Conservation (phyloP, 192 early-diverging fungal genomes). For the Coemansia sp. region DNA sequence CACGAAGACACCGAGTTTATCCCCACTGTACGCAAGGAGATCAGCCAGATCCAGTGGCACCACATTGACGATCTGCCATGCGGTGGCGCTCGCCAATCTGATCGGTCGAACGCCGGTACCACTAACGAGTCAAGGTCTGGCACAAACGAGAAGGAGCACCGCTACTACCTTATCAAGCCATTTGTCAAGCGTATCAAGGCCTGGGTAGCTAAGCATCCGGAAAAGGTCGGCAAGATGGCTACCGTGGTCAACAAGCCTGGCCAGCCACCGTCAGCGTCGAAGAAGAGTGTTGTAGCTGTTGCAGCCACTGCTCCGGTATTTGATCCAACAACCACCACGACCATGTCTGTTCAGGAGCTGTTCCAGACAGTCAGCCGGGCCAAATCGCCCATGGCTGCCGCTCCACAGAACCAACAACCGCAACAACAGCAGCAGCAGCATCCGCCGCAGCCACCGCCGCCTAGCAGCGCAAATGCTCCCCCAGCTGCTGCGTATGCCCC, state of each 20-base stretch:
- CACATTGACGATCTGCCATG: conserved; percentile 60
- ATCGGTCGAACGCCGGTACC: conserved; percentile 14
- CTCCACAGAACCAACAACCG: neutral
- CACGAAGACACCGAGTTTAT: conserved; percentile 76
- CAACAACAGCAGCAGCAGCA: too few species aligned
- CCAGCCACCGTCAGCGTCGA: conserved; percentile 6
- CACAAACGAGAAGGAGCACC: conserved; percentile 44
- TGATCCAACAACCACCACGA: neutral
- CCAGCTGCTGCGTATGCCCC: neutral
- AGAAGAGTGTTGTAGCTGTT: neutral
- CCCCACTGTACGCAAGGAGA: conserved; percentile 89
- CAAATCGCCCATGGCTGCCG: conserved; percentile 11
- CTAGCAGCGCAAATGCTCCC: neutral
- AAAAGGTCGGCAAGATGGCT: conserved; percentile 22
- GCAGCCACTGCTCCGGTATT: neutral
- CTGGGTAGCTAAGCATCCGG: conserved; percentile 38
- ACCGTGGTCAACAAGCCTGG: conserved; percentile 21
- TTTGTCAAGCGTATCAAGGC: conserved; percentile 58
- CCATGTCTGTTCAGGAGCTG: conserved; percentile 45
- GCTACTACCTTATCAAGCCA: conserved; percentile 72
- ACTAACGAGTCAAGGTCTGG: conserved; percentile 7
- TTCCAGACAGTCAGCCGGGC: conserved; percentile 27
- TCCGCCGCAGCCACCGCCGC: neutral
- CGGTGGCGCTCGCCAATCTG: conserved; percentile 5
- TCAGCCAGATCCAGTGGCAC: conserved; percentile 80